A percentile compares a stretch with the other conserved stretches of the same genome.
These are phyloP conservation scores for Viridothelium virens DNA, from an alignment of 495 filamentous ascomycete genomes.

Conservation along the genomic window DNA sequence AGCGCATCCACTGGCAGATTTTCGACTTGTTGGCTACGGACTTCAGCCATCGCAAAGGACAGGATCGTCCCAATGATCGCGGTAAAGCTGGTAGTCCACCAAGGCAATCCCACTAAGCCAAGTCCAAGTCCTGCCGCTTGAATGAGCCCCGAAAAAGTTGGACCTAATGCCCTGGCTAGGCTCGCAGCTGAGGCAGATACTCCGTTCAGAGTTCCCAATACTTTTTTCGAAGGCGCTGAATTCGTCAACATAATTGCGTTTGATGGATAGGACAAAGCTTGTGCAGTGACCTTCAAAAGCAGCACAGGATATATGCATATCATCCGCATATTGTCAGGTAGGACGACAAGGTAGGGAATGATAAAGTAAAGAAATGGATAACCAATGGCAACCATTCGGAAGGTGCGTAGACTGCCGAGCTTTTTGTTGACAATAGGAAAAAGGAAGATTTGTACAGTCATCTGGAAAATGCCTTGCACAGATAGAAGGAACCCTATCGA, in stretches of 20 bases:
- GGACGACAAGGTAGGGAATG: constrained; percentile 80
- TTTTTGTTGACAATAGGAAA: constrained; percentile 65
- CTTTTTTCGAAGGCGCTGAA: constrained; percentile 67
- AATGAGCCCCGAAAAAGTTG: constrained; percentile 76
- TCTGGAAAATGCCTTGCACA: constrained; percentile 81
- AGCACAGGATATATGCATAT: constrained; percentile 64
- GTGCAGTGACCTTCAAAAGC: constrained; percentile 80
- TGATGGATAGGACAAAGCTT: constrained; percentile 78
- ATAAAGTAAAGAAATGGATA: constrained; percentile 87
- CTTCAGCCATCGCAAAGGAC: constrained; percentile 39
- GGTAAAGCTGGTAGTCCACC: constrained; percentile 81
- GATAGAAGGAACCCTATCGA: constrained; percentile 81
- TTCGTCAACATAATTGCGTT: constrained; percentile 80
- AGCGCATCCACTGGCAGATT: not conserved
- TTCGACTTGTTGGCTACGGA: not conserved
- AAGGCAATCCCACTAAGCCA: constrained; percentile 78
- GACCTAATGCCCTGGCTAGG: constrained; percentile 76
- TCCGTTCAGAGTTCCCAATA: constrained; percentile 86
- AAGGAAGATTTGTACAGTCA: constrained; percentile 72
- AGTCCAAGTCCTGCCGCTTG: constrained; percentile 70
- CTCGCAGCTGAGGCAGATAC: constrained; percentile 87
- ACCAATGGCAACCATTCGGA: constrained; percentile 65
- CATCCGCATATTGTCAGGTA: constrained; percentile 63
- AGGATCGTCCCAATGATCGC: constrained; percentile 62
- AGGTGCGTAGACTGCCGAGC: constrained; percentile 70